phyloP scores from a whole-genome alignment of 2,329 filamentous ascomycete genomes.

The Fusarium annulatum region DNA sequence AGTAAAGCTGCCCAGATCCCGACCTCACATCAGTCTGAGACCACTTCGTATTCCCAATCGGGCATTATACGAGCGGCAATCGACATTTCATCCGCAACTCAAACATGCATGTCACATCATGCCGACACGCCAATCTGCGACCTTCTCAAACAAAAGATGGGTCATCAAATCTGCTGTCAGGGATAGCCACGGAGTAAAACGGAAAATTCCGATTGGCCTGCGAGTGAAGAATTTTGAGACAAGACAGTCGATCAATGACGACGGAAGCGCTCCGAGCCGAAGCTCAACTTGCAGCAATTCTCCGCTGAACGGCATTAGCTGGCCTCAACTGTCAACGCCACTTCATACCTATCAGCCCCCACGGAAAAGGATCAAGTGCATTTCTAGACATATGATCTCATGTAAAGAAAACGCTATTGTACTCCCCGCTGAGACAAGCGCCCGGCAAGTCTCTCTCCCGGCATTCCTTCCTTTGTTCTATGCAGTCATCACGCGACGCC shows the following conservation, averaged over 20 bases:
- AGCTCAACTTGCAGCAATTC: background rate
- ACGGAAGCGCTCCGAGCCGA: background rate
- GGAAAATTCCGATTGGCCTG: background rate
- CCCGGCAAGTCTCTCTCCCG: background rate
- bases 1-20: fast-evolving
- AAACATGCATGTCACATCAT: background rate
- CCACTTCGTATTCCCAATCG: background rate
- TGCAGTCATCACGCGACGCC: background rate
- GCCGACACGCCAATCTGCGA: background rate
- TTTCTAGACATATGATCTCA: background rate
- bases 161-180: background rate
- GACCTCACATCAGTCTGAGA: background rate
- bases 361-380: background rate
- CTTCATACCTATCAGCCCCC: background rate
- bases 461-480: background rate
- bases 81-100: background rate
- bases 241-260: background rate
- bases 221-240: background rate
- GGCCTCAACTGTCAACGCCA: background rate
- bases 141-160: background rate
- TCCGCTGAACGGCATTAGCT: background rate
- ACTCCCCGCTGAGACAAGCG: background rate
- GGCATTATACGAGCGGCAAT: background rate
- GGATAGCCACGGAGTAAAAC: background rate
- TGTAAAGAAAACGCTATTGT: background rate